Evolutionary conservation across 805 yeast genomes (phyloP), one percentile per base, ranked within the genome.

Genomic region (Lachancea kluyveri): DNA sequence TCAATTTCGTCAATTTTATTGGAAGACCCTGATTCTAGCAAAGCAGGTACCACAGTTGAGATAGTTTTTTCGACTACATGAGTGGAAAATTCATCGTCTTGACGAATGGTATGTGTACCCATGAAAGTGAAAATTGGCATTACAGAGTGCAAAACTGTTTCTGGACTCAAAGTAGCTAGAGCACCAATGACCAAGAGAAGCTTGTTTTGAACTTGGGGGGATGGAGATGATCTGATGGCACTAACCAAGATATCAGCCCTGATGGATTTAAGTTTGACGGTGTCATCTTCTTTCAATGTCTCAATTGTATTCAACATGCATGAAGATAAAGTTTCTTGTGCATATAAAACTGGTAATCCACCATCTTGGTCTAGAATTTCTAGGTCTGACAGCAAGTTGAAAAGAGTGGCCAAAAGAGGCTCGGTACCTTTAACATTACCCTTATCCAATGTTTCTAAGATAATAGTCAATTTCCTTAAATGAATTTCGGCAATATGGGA

Each of bases 91-190:
- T 86, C 96, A 57, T 92, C 97, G 57, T 92, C 98, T 60, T 92
- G 96, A 50, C 95, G 79, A 31, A 92, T 74, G 9, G 96, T 88
- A 50, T 87, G 94, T 8, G 97, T 95, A 38, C 98, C 98, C 97
- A 92, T 92, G 49, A 92, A 92, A 1, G 98, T 92, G 66, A 92
- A 92, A 31, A 92, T 90, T n/a, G 98, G 98, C 98, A 92, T 92
- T 6, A 92, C 95, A 2, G 96, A 83, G 60, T 92, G 97, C 33
- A 92, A 65, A 17, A 92, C 87, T 18, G 82, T 74, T 50, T 90
- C 96, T 6, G 97, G 96, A 8, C 90, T 83, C 35, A 92, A 62
- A 1, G 86, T 67, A 1, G 97, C 97, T 44, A 92, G 64, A 29
- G 86, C 80, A 3, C 96, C 82, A 44, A 92, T 77, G 17, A 92